Evolutionary conservation across 441 rosid species (phyloP).

Genomic region (Mallotus repandus): DNA sequence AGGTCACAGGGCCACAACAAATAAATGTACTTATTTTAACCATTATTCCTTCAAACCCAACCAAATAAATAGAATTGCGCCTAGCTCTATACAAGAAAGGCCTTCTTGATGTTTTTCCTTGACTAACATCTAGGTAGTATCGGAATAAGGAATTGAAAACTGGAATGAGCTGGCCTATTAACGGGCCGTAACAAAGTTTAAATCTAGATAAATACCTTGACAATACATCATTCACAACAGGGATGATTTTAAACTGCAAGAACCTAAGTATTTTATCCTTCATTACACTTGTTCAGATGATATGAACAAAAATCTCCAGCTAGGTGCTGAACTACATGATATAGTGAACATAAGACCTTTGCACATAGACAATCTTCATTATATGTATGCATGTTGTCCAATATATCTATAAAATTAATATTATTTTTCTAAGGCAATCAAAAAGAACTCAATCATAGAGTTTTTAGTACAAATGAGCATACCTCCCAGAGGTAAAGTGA

Average conservation of each 20-base stretch:
- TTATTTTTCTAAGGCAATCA: no score
- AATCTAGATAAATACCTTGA: not conserved
- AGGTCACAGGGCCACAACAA: not conserved
- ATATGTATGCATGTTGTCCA: no score
- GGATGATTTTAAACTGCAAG: not conserved
- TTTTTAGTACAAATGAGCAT: slow-evolving; percentile 23
- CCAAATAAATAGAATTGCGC: not conserved
- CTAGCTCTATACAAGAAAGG: not conserved
- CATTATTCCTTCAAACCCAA: not conserved
- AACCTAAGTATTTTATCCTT: not conserved
- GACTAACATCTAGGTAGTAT: not conserved
- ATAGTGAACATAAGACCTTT: no score
- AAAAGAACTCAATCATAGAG: not conserved
- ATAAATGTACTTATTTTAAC: not conserved
- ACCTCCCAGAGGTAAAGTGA: slow-evolving; percentile 98
- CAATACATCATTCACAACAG: not conserved
- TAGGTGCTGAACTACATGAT: slow-evolving; percentile 3
- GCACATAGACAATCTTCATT: no score
- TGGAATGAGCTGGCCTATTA: not conserved
- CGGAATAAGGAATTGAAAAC: not conserved
- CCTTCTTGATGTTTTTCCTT: slow-evolving; percentile 2
- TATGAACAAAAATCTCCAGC: not conserved
- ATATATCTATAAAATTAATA: no score
- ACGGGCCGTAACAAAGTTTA: not conserved
- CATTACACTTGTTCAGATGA: not conserved